These are phyloP conservation scores for Aspergillus melleus DNA, from an alignment of 2,329 filamentous ascomycete species.

Conservation along the genomic window DNA sequence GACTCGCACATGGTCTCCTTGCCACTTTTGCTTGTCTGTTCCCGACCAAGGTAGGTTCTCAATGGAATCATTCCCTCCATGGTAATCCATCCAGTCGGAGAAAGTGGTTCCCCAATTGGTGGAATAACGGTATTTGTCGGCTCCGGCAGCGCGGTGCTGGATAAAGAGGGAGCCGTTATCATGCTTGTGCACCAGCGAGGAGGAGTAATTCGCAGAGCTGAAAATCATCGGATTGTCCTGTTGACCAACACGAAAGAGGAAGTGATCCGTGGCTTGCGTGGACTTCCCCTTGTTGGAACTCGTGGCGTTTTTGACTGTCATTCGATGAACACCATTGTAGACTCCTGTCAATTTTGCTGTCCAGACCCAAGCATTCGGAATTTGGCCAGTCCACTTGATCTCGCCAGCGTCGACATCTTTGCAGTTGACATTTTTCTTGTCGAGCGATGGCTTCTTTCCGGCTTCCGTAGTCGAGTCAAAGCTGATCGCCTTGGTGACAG, in stretches of 20 bases:
- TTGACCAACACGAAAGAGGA: conserved; percentile 61
- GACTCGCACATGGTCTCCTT: conserved; percentile 61
- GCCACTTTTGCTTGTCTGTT: conserved; percentile 59
- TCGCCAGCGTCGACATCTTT: conserved; percentile 36
- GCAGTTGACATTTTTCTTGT: conserved; percentile 49
- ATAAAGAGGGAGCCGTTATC: conserved; percentile 49
- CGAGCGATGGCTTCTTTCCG: conserved; percentile 46
- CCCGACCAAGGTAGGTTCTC: conserved; percentile 57
- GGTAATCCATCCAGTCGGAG: conserved; percentile 59
- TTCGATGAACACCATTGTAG: conserved; percentile 60
- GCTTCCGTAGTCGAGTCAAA: conserved; percentile 56
- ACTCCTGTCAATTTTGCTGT: conserved; percentile 56
- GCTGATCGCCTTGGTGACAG: conserved; percentile 51
- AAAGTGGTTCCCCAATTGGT: conserved; percentile 62
- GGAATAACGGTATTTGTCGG: conserved; percentile 63
- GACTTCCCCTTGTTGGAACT: conserved; percentile 41
- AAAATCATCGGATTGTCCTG: conserved; percentile 61
- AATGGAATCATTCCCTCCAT: conserved; percentile 52
- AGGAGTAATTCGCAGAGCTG: conserved; percentile 60
- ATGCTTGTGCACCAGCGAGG: conserved; percentile 50
- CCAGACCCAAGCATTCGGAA: conserved; percentile 57
- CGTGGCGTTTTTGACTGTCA: conserved; percentile 58
- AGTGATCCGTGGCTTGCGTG: conserved; percentile 59
- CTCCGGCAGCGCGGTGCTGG: conserved; percentile 61
- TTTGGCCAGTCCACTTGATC: conserved; percentile 49